phyloP scores from a whole-genome alignment of 495 filamentous ascomycete genomes.

The Podospora appendiculata region DNA sequence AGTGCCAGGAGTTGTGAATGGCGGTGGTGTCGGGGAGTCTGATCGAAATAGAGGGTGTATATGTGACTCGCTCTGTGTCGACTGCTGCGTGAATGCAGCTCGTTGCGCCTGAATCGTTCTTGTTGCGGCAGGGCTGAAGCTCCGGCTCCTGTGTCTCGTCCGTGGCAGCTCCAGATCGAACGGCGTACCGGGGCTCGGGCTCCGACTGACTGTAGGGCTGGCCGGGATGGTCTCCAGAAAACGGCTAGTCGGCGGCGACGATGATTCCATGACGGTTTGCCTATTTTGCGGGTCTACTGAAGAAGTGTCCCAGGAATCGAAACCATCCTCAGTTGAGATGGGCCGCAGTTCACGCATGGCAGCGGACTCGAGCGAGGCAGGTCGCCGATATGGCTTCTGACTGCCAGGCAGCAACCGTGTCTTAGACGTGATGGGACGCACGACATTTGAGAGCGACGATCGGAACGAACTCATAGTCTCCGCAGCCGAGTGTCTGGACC shows the following conservation, averaged over 20 bases:
- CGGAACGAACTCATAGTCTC: conserved; percentile 48
- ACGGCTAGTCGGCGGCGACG: conserved; percentile 31
- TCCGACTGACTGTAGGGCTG: conserved; percentile 43
- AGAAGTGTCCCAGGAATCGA: conserved; percentile 64
- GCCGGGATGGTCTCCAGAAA: conserved; percentile 56
- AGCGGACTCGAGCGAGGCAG: conserved; percentile 28
- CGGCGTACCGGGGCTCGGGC: conserved; percentile 39
- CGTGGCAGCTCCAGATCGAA: conserved; percentile 35
- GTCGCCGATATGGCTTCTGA: conserved; percentile 20
- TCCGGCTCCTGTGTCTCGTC: conserved; percentile 30
- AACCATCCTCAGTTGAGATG: conserved; percentile 42
- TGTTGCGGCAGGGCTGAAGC: conserved; percentile 33
- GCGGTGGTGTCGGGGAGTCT: conserved; percentile 62
- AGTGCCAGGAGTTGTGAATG: conserved; percentile 59
- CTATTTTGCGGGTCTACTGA: conserved; percentile 50
- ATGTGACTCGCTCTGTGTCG: conserved; percentile 53
- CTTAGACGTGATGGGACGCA: conserved; percentile 44
- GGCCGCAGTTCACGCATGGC: conserved; percentile 19
- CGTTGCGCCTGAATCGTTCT: conserved; percentile 18
- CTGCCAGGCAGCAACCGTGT: conserved; percentile 32
- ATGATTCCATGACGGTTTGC: conserved; percentile 42
- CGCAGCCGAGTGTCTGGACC: conserved; percentile 33
- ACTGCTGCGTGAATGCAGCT: conserved; percentile 25
- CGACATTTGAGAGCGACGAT: conserved; percentile 42
- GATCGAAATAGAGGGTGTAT: conserved; percentile 83